Evolutionary conservation across 768 basidiomycete genomes (phyloP), one percentile per base, ranked within the genome.

Genomic region (Podaxis carcinomalis): DNA sequence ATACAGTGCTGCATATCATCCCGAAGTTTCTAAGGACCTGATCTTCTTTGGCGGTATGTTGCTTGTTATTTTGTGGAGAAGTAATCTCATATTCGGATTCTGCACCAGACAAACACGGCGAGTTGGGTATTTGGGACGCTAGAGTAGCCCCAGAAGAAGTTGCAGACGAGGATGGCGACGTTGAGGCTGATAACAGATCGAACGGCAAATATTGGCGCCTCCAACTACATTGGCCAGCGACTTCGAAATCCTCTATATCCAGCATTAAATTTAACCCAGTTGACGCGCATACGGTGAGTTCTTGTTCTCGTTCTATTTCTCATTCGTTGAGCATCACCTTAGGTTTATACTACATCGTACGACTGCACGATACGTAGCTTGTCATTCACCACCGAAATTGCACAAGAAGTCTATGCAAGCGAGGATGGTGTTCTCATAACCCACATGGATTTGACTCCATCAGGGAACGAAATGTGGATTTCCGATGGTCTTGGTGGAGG

Each of bases 101-200:
- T 21, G 23, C 28, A 39, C 55, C 61, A 92, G 92, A 93, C 67
- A 94, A 93, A 67, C 85, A 90, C 64, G 92, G 92, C 0, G 83
- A 87, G 66, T 75, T 94, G 42, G 92, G 91, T 2, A 87, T 94
- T 37, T 94, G 92, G 92, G 92, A 94, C 72, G 87, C 92, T 9
- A 82, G 83, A 63, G 90, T 92, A 1, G 75, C 85, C 7, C 66
- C 73, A 21, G 89, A 90, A 32, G 90, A 91, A 66, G 77, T 76
- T 1, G 77, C 75, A 2, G 89, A 89, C 56, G 89, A 89, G 47
- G 89, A 90, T 59, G 84, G 72, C 0, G 81, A 84, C 52, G 74
- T 77, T 23, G 65, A 72, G 5, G 56, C 74, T 10, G 70, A 68
- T 21, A 79, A 83, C 39, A 67, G 69, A 35, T 87, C 88, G 70